These are phyloP conservation scores for Hypomontagnella monticulosa DNA, from an alignment of 495 filamentous ascomycete genomes.

Conservation along the genomic window DNA sequence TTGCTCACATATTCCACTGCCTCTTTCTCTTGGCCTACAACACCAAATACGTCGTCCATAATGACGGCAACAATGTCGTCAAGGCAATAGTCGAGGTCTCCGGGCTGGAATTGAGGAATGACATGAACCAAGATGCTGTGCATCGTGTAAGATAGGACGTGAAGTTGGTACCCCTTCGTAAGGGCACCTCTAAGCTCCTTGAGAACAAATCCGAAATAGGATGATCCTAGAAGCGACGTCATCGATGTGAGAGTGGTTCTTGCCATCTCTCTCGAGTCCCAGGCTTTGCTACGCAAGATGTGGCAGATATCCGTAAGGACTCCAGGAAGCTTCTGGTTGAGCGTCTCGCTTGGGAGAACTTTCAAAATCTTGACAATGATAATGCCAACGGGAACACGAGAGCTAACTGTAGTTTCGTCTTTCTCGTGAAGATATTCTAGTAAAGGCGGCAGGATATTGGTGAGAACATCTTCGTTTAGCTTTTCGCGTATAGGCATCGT, in stretches of 20 bases:
- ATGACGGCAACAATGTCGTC: conserved; percentile 79
- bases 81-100: conserved; percentile 90
- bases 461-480: conserved; percentile 75
- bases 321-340: conserved; percentile 77
- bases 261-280: conserved; percentile 89
- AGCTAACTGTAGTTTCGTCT: conserved; percentile 89
- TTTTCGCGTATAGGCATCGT: conserved; percentile 76
- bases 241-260: conserved; percentile 88
- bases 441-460: conserved; percentile 78
- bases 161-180: conserved; percentile 86
- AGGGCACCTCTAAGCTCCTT: conserved; percentile 89
- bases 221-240: conserved; percentile 76
- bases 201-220: conserved; percentile 89
- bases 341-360: conserved; percentile 74
- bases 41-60: conserved; percentile 97
- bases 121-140: conserved; percentile 87
- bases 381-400: conserved; percentile 87
- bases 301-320: conserved; percentile 92
- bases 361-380: conserved; percentile 86
- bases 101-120: conserved; percentile 77
- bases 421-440: conserved; percentile 88
- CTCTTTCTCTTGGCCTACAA: conserved; percentile 96
- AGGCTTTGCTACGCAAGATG: conserved; percentile 86
- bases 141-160: conserved; percentile 93
- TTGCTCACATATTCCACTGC: conserved; percentile 93